Base-by-base conservation (phyloP, 345 rosid species). In the Orychophragmus violaceus region DNA sequence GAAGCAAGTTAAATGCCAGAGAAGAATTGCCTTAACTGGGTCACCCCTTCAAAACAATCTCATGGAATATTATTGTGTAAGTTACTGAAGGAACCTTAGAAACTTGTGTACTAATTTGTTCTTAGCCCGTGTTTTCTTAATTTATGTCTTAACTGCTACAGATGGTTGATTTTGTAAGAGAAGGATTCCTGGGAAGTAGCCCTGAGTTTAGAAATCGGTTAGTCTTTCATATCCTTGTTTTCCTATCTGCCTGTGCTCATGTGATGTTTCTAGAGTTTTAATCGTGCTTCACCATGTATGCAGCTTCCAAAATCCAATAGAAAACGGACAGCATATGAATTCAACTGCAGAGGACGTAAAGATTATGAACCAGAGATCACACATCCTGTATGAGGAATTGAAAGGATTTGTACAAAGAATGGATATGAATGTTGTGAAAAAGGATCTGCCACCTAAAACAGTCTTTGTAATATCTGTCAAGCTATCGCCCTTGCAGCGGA, bases 131-230 rank as follows among this genome's bases (percentile, higher is more conserved):
- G 39, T 14, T 46, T n/a, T 48, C 17, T 33, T 55, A 37, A 56
- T 12, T 29, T 49, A 35, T 74, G 61, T 22, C 75, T 70, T 55
- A 32, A 76, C 29, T 82, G 72, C 54, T 46, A 78, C 88, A 95
- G 99, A 95, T 95, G 99, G 99, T 95, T 79, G 99, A 95, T 80
- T 95, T 95, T 78, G 99, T 95, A 17, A 82, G 99, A 85, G 99
- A 95, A 86, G 99, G 99, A 78, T 95, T 95, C 77, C 88, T 95
- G 62, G 99, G 99, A 41, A 91, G 97, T 85, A 95, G 99, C 76
- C 96, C 85, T 23, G 99, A 95, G 81, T 91, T 91, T 79, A 80
- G 97, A 78, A 95, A 95, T 74, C 93, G 99, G 99, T 72, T 80
- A 81, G 88, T 41, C 77, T 76, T 78, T 64, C 19, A 59, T 58